These are phyloP conservation scores for Hymenoscyphus infarciens DNA, from an alignment of 2,329 filamentous ascomycete species.

Conservation along the genomic window DNA sequence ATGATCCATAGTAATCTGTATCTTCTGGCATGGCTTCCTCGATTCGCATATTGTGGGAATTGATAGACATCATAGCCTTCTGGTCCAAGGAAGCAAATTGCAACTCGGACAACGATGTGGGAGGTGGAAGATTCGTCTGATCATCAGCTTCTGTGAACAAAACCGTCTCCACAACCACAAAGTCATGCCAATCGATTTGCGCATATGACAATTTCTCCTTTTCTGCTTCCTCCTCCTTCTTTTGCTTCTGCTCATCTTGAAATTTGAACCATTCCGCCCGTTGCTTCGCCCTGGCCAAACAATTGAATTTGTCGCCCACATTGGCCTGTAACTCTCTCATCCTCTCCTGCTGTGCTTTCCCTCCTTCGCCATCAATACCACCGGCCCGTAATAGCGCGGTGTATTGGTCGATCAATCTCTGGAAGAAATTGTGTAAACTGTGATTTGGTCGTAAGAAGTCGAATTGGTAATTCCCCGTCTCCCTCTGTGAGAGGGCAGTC, in stretches of 20 bases:
- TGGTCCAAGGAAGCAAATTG: constrained; percentile 94
- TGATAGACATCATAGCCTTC: constrained; percentile 85
- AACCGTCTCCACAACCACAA: constrained; percentile 92
- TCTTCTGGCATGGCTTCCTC: constrained; percentile 93
- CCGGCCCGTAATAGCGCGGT: constrained; percentile 69
- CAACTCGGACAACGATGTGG: constrained; percentile 83
- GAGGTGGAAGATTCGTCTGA: constrained; percentile 78
- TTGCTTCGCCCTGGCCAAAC: constrained; percentile 77
- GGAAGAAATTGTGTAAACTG: constrained; percentile 94
- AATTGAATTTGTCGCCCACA: constrained; percentile 72
- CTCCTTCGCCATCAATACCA: constrained; percentile 57
- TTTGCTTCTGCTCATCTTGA: constrained; percentile 79
- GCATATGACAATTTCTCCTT: constrained; percentile 73
- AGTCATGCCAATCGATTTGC: constrained; percentile 97
- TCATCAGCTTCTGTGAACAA: constrained; percentile 89
- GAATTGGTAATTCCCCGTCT: constrained; percentile 89
- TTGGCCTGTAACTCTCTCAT: constrained; percentile 72
- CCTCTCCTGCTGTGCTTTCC: constrained; percentile 68
- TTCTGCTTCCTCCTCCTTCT: constrained; percentile 84
- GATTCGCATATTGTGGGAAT: constrained; percentile 71
- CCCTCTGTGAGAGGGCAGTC: constrained; percentile 82
- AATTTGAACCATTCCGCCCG: constrained; percentile 84
- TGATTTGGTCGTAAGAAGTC: constrained; percentile 95
- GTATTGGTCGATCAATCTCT: constrained; percentile 89
- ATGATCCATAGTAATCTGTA: constrained; percentile 55